Conservation (phyloP, 2,329 filamentous ascomycete genomes). For the Berkeleyomyces rouxiae region DNA sequence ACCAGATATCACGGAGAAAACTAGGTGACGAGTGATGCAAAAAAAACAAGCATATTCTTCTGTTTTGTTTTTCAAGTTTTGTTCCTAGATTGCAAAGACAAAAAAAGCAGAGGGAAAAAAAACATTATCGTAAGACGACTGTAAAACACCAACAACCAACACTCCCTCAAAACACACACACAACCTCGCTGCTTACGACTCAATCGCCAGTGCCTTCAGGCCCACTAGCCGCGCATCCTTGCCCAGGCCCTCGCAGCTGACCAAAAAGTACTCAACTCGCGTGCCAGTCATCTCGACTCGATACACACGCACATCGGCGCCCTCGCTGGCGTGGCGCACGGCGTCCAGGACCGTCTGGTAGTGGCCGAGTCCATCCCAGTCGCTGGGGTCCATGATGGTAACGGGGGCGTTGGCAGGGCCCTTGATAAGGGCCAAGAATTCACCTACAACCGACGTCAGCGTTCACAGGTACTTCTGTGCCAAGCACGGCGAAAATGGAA, state of each 20-base stretch:
- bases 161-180: no score
- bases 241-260: constrained; percentile 42
- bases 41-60: background rate
- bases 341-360: constrained; percentile 56
- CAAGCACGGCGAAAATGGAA: background rate
- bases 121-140: no score
- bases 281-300: constrained; percentile 37
- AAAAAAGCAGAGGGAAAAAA: no score
- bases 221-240: constrained; percentile 52
- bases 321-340: constrained; percentile 44
- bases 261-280: constrained; percentile 63
- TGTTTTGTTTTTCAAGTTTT: no score
- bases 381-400: constrained; percentile 46
- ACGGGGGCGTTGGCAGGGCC: constrained; percentile 37
- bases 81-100: no score
- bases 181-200: constrained; percentile 33
- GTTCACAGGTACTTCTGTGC: no score
- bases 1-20: background rate
- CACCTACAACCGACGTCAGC: constrained; percentile 28
- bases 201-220: constrained; percentile 60
- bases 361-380: constrained; percentile 57
- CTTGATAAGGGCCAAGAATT: constrained; percentile 52
- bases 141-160: no score
- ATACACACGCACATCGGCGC: constrained; percentile 60
- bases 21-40: background rate